Percentiles rank a stretch among this genome's conserved stretches.
These are phyloP conservation scores for Stenocarpella maydis DNA, from an alignment of 2,329 filamentous ascomycete genomes.

Conservation along the genomic window DNA sequence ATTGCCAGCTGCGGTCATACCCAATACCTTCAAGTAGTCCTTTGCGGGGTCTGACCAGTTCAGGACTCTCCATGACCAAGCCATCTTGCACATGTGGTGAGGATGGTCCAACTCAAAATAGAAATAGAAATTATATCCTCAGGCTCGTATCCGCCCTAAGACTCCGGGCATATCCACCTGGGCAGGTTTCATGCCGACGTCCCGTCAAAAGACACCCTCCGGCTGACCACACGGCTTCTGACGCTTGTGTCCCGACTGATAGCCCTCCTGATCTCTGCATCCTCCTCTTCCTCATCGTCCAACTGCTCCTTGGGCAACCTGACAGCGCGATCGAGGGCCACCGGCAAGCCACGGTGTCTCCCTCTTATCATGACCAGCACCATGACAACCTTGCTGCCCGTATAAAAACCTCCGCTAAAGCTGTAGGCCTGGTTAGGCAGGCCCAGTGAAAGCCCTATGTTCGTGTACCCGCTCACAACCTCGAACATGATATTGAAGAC, in stretches of 20 bases:
- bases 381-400: conserved; percentile 33
- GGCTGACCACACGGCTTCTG: conserved; percentile 18
- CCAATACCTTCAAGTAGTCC: not conserved
- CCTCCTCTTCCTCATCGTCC: conserved; percentile 38
- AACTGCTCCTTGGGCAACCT: conserved; percentile 49
- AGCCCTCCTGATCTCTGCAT: conserved; percentile 32
- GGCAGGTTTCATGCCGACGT: not conserved
- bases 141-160: not conserved
- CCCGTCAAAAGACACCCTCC: conserved; percentile 21
- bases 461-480: conserved; percentile 48
- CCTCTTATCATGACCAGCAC: conserved; percentile 52
- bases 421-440: conserved; percentile 31
- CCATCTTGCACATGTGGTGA: too few species aligned
- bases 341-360: conserved; percentile 62
- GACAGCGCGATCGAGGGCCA: conserved; percentile 63
- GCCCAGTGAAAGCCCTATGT: conserved; percentile 31
- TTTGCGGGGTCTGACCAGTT: not conserved
- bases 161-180: not conserved
- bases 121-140: too few species aligned
- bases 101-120: not conserved
- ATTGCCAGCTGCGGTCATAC: too few species aligned
- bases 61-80: too few species aligned
- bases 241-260: conserved; percentile 24
- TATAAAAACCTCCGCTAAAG: conserved; percentile 32
- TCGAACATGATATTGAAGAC: conserved; percentile 70